phyloP scores from a whole-genome alignment of 164 flowering plant species.

The Stephania yunnanensis region DNA sequence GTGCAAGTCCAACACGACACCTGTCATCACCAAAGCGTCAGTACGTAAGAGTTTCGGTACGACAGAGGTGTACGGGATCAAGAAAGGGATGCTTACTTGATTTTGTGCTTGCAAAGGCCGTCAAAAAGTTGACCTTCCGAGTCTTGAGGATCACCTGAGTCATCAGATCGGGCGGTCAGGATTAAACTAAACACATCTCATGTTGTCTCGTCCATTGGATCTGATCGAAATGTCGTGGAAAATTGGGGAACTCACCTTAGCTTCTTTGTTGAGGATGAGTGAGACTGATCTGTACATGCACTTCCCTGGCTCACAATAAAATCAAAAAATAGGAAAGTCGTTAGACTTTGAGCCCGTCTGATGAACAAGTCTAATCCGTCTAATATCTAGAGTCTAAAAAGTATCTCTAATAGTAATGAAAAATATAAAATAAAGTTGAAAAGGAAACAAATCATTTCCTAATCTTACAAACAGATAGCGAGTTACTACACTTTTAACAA shows the following conservation, averaged over 20 bases:
- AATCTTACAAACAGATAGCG: no score
- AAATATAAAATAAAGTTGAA: no score
- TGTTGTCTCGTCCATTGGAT: not conserved
- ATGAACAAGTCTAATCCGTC: no score
- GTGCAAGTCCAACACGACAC: conserved; percentile 51
- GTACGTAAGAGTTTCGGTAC: not conserved
- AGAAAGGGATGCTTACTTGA: conserved; percentile 40
- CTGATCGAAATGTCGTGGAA: not conserved
- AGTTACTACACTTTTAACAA: no score
- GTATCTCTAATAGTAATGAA: no score
- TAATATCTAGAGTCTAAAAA: no score
- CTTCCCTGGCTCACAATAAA: conserved; percentile 36
- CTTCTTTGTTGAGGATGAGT: conserved; percentile 41
- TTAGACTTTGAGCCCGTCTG: no score
- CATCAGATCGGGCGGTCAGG: not conserved
- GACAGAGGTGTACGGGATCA: not conserved
- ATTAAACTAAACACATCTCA: not conserved
- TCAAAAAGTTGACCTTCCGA: conserved; percentile 46
- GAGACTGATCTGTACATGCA: conserved; percentile 50
- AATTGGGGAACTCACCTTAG: conserved; percentile 43
- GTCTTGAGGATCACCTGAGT: conserved; percentile 56
- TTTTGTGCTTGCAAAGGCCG: conserved; percentile 41
- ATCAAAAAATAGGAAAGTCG: not conserved
- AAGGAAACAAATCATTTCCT: no score
- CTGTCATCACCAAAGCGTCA: conserved; percentile 24